A percentile compares a stretch with the other conserved stretches of the same genome.
These are phyloP conservation scores for Hemileia vastatrix DNA, from an alignment of 1,284 basidiomycete genomes.

Conservation along the genomic window DNA sequence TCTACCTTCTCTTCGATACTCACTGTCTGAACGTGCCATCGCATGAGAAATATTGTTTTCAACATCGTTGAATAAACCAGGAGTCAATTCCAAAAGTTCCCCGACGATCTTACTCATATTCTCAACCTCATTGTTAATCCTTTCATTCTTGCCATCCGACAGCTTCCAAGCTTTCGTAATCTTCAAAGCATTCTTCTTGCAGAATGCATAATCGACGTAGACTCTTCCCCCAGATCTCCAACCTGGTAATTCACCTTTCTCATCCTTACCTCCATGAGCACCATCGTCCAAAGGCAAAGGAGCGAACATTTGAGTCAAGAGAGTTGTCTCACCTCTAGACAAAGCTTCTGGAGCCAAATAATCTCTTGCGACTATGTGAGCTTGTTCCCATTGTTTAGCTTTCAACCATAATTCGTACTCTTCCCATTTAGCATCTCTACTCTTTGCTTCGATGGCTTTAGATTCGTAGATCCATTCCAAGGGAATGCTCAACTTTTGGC, in stretches of 20 bases:
- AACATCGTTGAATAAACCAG: background rate
- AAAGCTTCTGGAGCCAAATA: constrained; percentile 86
- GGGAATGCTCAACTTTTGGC: constrained; percentile 69
- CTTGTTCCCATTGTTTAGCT: constrained; percentile 60
- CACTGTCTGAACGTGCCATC: background rate
- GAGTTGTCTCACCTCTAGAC: constrained; percentile 58
- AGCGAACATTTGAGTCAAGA: constrained; percentile 33
- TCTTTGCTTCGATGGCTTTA: constrained; percentile 60
- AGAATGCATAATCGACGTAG: background rate
- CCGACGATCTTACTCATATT: background rate
- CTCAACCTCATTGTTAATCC: background rate
- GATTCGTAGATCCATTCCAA: constrained; percentile 62
- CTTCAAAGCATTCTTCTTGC: background rate
- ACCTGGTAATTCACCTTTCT: background rate
- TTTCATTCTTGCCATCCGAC: background rate
- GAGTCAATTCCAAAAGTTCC: background rate
- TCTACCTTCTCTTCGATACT: background rate
- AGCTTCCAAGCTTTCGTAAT: background rate
- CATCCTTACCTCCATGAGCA: background rate
- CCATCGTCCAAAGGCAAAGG: constrained; percentile 30
- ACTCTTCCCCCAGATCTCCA: background rate
- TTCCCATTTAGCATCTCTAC: constrained; percentile 57
- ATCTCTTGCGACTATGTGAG: constrained; percentile 68
- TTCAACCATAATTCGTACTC: constrained; percentile 69
- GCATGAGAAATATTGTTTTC: background rate